Evolutionary conservation across 2,329 filamentous ascomycete genomes (phyloP).

Genomic region (Pseudogymnoascus verrucosus): DNA sequence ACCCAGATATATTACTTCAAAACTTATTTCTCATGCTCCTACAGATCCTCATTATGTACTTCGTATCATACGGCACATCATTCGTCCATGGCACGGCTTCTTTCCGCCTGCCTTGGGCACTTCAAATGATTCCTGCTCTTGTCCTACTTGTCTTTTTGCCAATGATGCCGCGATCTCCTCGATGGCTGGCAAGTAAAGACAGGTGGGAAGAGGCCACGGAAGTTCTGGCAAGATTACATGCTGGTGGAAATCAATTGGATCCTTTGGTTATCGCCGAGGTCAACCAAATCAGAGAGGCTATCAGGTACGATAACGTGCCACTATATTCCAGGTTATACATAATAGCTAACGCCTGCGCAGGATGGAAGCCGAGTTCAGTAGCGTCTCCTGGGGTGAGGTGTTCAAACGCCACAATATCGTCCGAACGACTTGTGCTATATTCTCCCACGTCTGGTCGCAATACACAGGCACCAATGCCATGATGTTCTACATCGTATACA

Average conservation of each 20-base stretch:
- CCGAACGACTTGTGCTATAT: constrained; percentile 8
- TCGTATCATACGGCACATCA: constrained; percentile 40
- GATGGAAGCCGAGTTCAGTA: not conserved
- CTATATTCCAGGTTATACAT: not conserved
- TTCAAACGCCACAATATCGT: not conserved
- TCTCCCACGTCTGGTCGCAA: constrained; percentile 19
- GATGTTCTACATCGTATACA: constrained; percentile 32
- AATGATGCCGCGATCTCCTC: constrained; percentile 41
- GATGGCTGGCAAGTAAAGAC: constrained; percentile 43
- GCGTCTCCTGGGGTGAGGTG: not conserved
- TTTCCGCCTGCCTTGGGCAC: constrained; percentile 43
- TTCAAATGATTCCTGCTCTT: constrained; percentile 39
- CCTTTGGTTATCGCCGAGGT: constrained; percentile 50
- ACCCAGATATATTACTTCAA: not conserved
- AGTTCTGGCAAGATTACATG: constrained; percentile 49
- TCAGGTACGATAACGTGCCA: not conserved
- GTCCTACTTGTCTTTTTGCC: constrained; percentile 35
- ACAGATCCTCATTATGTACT: constrained; percentile 39
- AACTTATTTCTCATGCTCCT: not conserved
- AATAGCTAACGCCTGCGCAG: not conserved
- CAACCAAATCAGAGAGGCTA: constrained; percentile 37
- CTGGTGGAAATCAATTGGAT: constrained; percentile 44
- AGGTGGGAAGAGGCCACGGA: constrained; percentile 37
- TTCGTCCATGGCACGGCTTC: constrained; percentile 36
- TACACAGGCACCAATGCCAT: constrained; percentile 22